Conservation (phyloP, 2,329 filamentous ascomycete genomes). For the Cercospora canescens region DNA sequence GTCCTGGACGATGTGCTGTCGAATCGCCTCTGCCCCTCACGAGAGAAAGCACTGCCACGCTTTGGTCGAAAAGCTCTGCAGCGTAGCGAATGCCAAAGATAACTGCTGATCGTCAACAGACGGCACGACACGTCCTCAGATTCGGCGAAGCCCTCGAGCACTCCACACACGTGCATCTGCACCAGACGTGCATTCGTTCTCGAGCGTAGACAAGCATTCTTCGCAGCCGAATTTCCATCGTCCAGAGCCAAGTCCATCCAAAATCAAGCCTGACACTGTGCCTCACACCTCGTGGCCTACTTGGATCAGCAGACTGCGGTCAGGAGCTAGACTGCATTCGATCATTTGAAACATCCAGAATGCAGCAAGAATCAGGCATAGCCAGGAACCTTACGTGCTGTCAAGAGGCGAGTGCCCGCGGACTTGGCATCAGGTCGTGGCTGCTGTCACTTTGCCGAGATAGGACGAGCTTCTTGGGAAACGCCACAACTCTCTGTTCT, state of each 20-base stretch:
- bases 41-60: background rate
- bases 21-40: background rate
- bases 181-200: background rate
- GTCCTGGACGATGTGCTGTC: no score
- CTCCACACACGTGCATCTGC: background rate
- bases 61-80: background rate
- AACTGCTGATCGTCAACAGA: background rate
- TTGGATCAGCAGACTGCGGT: background rate
- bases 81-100: background rate
- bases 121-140: background rate
- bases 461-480: slow-evolving; percentile 4
- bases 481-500: background rate
- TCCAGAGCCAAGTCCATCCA: background rate
- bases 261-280: background rate
- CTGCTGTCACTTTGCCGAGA: background rate
- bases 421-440: background rate
- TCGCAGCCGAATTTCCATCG: background rate
- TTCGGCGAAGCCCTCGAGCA: background rate
- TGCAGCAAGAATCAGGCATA: background rate
- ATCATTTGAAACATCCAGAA: background rate
- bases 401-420: background rate
- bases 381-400: background rate
- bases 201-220: background rate
- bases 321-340: background rate
- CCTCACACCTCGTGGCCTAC: background rate